These are phyloP conservation scores for Aspergillus sp. DNA, from an alignment of 2,329 filamentous ascomycete species.

Conservation along the genomic window DNA sequence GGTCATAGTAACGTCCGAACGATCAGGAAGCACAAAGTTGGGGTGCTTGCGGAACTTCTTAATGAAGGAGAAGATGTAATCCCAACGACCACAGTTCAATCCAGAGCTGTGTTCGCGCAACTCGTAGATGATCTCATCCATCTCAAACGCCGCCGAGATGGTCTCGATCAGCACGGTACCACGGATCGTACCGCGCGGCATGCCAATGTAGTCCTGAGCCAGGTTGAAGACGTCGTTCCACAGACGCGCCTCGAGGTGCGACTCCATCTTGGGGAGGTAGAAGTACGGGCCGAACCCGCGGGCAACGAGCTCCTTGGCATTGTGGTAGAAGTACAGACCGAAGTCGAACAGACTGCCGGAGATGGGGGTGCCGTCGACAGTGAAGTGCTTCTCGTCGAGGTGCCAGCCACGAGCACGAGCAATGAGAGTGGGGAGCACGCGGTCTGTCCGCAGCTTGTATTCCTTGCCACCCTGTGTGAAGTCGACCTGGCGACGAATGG, in stretches of 20 bases:
- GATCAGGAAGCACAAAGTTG: slow-evolving; percentile 90
- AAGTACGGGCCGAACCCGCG: slow-evolving; percentile 91
- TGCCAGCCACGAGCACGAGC: slow-evolving; percentile 96
- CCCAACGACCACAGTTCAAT: slow-evolving; percentile 98
- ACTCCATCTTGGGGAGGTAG: slow-evolving; percentile 98
- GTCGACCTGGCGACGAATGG: slow-evolving; percentile 88
- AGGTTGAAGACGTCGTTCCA: slow-evolving; percentile 99
- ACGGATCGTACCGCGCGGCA: slow-evolving; percentile 88
- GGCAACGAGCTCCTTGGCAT: slow-evolving; percentile 83
- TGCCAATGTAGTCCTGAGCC: slow-evolving; percentile 86
- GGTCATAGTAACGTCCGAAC: slow-evolving; percentile 91
- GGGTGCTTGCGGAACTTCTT: slow-evolving; percentile 98
- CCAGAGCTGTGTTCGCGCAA: slow-evolving; percentile 94
- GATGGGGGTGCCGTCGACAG: slow-evolving; percentile 90
- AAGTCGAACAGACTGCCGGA: slow-evolving; percentile 95
- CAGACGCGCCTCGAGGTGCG: slow-evolving; percentile 90
- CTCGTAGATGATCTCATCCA: slow-evolving; percentile 99
- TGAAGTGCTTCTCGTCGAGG: slow-evolving; percentile 97
- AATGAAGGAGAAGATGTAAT: slow-evolving; percentile 99
- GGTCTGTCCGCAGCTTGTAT: slow-evolving; percentile 95
- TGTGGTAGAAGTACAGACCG: slow-evolving; percentile 99
- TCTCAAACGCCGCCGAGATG: slow-evolving; percentile 96
- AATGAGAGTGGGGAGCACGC: slow-evolving; percentile 83
- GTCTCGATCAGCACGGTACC: slow-evolving; percentile 97
- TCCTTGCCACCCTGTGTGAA: slow-evolving; percentile 95